These are phyloP conservation scores for Lachnellula suecica DNA, from an alignment of 2,329 filamentous ascomycete genomes.

Conservation along the genomic window DNA sequence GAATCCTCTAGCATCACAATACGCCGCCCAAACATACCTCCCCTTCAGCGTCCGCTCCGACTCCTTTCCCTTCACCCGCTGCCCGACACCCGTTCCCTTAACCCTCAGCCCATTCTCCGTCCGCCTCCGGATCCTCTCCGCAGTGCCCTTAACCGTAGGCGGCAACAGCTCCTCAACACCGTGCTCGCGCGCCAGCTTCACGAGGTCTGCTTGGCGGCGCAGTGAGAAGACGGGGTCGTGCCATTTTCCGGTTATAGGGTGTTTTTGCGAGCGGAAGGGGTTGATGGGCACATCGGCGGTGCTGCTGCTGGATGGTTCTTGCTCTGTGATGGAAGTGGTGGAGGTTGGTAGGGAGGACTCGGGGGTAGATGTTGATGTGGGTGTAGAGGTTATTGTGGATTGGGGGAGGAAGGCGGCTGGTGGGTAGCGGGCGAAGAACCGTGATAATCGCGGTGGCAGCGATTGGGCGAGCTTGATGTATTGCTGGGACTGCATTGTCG, in stretches of 20 bases:
- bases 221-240: slow-evolving; percentile 80
- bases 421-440: slow-evolving; percentile 89
- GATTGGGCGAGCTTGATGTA: slow-evolving; percentile 60
- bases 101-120: slow-evolving; percentile 80
- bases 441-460: slow-evolving; percentile 74
- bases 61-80: slow-evolving; percentile 92
- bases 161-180: slow-evolving; percentile 82
- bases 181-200: slow-evolving; percentile 77
- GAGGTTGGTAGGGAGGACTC: not conserved
- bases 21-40: slow-evolving; percentile 49
- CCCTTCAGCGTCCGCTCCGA: slow-evolving; percentile 85
- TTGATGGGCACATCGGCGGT: too few species aligned
- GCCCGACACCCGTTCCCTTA: slow-evolving; percentile 89
- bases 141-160: slow-evolving; percentile 72
- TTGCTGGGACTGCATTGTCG: slow-evolving; percentile 18
- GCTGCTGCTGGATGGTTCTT: slow-evolving; percentile 7
- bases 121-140: slow-evolving; percentile 66
- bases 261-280: slow-evolving; percentile 79
- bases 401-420: slow-evolving; percentile 59
- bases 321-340: slow-evolving; percentile 37
- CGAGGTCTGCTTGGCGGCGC: slow-evolving; percentile 84
- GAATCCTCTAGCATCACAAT: not conserved
- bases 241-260: slow-evolving; percentile 79
- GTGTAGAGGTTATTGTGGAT: slow-evolving; percentile 25
- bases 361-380: slow-evolving; percentile 11